Evolutionary conservation across 306 rosid genomes (phyloP), one percentile per base, ranked within the genome.

Genomic region (Betula pendula): DNA sequence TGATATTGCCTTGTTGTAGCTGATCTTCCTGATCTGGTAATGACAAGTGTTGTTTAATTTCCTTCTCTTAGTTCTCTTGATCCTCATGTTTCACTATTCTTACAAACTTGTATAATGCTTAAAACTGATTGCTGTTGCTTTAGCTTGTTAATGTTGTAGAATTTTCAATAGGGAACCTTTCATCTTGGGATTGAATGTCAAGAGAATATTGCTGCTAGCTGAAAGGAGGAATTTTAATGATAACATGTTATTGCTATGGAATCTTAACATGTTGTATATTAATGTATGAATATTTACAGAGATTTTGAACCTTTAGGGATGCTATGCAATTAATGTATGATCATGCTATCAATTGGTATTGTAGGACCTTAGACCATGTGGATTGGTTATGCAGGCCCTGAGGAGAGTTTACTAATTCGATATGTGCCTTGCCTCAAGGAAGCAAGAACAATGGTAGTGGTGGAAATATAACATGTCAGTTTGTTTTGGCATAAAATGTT

Each of bases 11-110:
- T 75, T 74, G 47, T 31, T n/a, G n/a, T 42, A 35, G 14, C 19
- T 65, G n/a, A n/a, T n/a, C 33, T 79, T 68, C 45, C 44, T 62
- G 15, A 78, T 42, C 68, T 68, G 70, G 48, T 65, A 19, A 19
- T 35, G 11, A 38, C 13, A 5, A n/a, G 70, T 47, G 47, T 38
- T 13, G 5, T 35, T 35, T 35, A 35, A 72, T 74, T 17, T 27
- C 73, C 67, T 27, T 27, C 24, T n/a, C 66, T 45, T 76, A 53
- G 78, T 65, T 16, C 44, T 40, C 79, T 53, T 72, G 22, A 40
- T 42, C 45, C 63, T 48, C 19, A 51, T 78, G 80, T 33, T 56
- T 2, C 19, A 53, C 45, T 33, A 52, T 20, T 52, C 29, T 29
- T 67, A n/a, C 27, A 56, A 38, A 5, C 35, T 68, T 73, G 72